Evolutionary conservation across 345 rosid genomes (phyloP).

Genomic region (Excoecaria cochinchinensis): DNA sequence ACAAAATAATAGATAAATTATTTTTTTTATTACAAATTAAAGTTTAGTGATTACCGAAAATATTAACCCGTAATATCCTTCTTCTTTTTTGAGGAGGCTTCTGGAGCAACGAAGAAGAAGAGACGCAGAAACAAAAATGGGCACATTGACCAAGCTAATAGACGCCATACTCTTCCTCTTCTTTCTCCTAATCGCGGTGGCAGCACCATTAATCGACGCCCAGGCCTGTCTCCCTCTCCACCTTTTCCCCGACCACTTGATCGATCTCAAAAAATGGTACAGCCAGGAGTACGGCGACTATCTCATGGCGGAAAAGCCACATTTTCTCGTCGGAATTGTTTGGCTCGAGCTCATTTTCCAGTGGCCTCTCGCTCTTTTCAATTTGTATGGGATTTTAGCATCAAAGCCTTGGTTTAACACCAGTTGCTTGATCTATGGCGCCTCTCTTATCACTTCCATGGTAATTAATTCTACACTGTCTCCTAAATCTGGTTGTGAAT

Average conservation of each 20-base stretch:
- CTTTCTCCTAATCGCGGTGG: conserved; percentile 52
- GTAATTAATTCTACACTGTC: conserved; percentile 34
- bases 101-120: background rate
- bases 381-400: conserved; percentile 50
- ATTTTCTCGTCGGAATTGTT: conserved; percentile 63
- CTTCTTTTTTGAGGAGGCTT: too few species aligned
- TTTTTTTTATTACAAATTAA: too few species aligned
- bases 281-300: conserved; percentile 54
- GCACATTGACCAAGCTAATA: conserved; percentile 50
- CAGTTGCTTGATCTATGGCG: conserved; percentile 74
- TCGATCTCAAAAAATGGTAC: conserved; percentile 47
- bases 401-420: conserved; percentile 66
- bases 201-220: conserved; percentile 57
- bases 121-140: conserved; percentile 34
- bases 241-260: conserved; percentile 52
- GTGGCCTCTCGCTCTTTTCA: conserved; percentile 73
- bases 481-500: background rate
- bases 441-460: conserved; percentile 60
- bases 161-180: conserved; percentile 53
- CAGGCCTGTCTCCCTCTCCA: conserved; percentile 51
- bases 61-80: too few species aligned
- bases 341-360: conserved; percentile 69
- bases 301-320: conserved; percentile 62
- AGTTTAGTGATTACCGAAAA: too few species aligned
- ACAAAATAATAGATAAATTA: too few species aligned